Base-by-base conservation (phyloP, 73 alveolate genomes). In the Tetrahymena borealis region DNA sequence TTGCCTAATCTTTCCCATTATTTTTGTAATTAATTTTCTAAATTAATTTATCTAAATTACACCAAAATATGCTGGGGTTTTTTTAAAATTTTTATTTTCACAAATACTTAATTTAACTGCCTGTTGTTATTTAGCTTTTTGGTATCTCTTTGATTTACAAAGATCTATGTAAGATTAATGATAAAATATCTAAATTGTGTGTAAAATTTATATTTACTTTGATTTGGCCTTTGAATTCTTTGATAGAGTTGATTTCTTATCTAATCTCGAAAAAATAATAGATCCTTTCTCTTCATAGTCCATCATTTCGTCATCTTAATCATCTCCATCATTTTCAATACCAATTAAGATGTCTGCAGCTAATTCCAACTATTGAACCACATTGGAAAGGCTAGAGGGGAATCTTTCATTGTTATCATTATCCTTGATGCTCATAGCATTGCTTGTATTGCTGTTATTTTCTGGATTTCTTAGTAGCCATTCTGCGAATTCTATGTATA, bases 311-410 rank as follows among this genome's bases (percentile, higher is more conserved):
- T 96, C 99, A 40, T 98, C 99, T 85, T 99, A 99, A 38, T 98
- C 99, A 41, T 97, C 99, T 94, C 98, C 99, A 41, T 98, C 98
- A 38, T 99, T 99, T 93, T 99, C 99, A 39, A 99, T 98, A 90
- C 98, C 99, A 90, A 98, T 94, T 32, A 99, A 93, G 11, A 96
- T 96, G 94, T 99, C 99, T 18, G 99, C 99, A 20, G 99, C 99
- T 32, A 95, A 95, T 93, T 94, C 93, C 39, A 99, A 97, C 78
- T 98, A 93, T 90, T 98, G 99, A 90, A 97, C 99, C 20, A 98
- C 99, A 94, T 98, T 99, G 78, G 95, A 92, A 28, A 60, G 85
- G 38, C 85, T 60, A 24, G 85, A 60, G 7, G 85, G 85, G 85
- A 60, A 60, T 60, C 85, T 60, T 9, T 60, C 85, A 6, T 60